Base-by-base conservation (phyloP, 2,329 filamentous ascomycete species). In the Emergomyces orientalis region DNA sequence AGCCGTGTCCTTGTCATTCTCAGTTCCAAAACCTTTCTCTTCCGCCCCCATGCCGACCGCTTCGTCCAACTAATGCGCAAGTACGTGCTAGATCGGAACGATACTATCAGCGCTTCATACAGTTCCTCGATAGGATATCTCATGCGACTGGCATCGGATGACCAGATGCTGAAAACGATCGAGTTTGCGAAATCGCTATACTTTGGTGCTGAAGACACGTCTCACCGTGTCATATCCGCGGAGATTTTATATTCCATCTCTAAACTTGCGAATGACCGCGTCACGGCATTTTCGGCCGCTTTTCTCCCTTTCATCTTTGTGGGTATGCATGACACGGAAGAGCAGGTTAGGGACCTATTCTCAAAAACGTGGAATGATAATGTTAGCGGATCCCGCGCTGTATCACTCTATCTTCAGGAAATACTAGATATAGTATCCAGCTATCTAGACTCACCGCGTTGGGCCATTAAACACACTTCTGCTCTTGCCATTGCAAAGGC, bases 101-200 rank as follows among this genome's bases (percentile, higher is more conserved):
- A 97, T 69, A 94, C 95, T 22, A 92, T 97, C 63, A 92, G 89
- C 71, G 88, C 89, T 65, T 89, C 89, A 1, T 99, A 97, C 73
- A 93, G 92, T 25, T 87, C 86, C 61, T 87, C 92, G 2, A 85
- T 91, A 27, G 94, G 93, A 0, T 97, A 97, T 72, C 81, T 97
- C 62, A 82, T 94, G 68, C 85, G 85, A 25, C 71, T 84, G 13
- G 83, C 83, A n/a, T 81, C 82, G 1, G 82, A 86, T 67, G 81
- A 83, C 65, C 81, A 82, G 65, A 76, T 86, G 17, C 71, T 86
- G 27, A 77, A 80, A 49, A 81, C 83, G 3, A 78, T 84, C 56
- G 70, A 78, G 4, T 84, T 82, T 69, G 78, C 81, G 39, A 83
- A 88, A 65, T 83, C 85, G 32, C 79, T 94, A 6, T 99, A 97